These are phyloP conservation scores for Microcos paniculata DNA, from an alignment of 345 rosid species.

Conservation along the genomic window DNA sequence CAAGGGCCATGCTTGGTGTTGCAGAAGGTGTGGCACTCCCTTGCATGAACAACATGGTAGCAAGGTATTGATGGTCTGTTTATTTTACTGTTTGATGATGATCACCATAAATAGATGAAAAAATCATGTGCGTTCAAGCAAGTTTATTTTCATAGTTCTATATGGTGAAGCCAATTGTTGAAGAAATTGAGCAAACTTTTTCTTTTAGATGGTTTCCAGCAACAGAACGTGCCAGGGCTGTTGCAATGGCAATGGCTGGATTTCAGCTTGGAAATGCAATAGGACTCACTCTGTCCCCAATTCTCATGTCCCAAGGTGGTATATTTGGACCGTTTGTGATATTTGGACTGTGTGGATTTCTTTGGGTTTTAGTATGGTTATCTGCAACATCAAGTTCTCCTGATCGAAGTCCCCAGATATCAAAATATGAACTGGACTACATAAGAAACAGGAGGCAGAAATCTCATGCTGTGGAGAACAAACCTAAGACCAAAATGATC, in stretches of 20 bases:
- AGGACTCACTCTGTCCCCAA: constrained; percentile 85
- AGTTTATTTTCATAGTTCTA: constrained; percentile 14
- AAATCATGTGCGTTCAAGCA: not conserved
- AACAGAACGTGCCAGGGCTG: constrained; percentile 92
- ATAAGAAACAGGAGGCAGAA: constrained; percentile 49
- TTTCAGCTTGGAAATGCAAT: constrained; percentile 90
- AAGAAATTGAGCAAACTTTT: constrained; percentile 30
- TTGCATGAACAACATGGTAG: constrained; percentile 97
- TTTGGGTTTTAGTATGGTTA: constrained; percentile 92
- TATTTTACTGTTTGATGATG: constrained; percentile 23
- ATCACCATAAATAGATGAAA: not conserved
- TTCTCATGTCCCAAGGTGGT: constrained; percentile 87
- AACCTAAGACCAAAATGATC: constrained; percentile 42
- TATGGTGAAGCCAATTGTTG: constrained; percentile 28
- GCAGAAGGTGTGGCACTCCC: constrained; percentile 99
- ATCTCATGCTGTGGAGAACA: constrained; percentile 34
- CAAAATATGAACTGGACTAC: constrained; percentile 74
- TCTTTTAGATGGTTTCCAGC: constrained; percentile 91
- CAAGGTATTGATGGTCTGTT: constrained; percentile 51
- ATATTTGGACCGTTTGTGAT: constrained; percentile 92
- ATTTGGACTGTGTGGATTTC: constrained; percentile 87
- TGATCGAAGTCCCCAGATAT: constrained; percentile 73
- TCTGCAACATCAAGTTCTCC: constrained; percentile 82
- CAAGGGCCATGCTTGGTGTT: constrained; percentile 78
- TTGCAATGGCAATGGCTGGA: constrained; percentile 94